Percentiles rank a stretch among this genome's conserved stretches.
Evolutionary conservation across 1,284 basidiomycete species (phyloP).

Genomic region (Boletus mariae): DNA sequence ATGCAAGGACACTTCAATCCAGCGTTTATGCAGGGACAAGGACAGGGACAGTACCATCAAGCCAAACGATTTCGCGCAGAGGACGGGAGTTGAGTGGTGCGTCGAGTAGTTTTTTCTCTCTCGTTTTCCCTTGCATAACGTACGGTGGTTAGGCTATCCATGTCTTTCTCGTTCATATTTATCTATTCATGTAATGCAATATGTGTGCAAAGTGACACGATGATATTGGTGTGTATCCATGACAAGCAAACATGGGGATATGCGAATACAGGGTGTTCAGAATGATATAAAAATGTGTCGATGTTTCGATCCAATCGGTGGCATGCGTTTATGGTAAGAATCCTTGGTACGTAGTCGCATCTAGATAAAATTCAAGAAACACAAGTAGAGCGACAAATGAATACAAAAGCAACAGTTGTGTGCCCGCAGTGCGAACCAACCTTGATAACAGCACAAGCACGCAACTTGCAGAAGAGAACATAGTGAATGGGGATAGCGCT

Average conservation of each 20-base stretch:
- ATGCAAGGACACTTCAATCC: conserved; percentile 68
- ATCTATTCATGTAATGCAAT: conserved; percentile 26
- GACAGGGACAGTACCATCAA: conserved; percentile 35
- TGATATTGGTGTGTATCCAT: not conserved
- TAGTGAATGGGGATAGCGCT: not conserved
- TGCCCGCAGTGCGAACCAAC: not conserved
- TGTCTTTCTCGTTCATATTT: conserved; percentile 2
- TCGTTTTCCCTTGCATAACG: not conserved
- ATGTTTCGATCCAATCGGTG: not conserved
- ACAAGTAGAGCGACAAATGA: not conserved
- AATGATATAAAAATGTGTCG: not conserved
- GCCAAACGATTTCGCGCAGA: conserved; percentile 54
- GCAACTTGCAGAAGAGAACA: not conserved
- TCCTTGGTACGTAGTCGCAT: conserved; percentile 7
- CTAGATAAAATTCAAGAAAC: conserved; percentile 16
- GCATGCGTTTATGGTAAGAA: not conserved
- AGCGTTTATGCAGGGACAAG: conserved; percentile 58
- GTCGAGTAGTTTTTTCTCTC: not conserved
- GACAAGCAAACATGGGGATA: not conserved
- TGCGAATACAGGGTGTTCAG: not conserved
- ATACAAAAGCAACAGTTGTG: not conserved
- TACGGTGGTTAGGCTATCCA: not conserved
- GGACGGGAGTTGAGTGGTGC: conserved; percentile 34
- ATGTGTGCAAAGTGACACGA: not conserved
- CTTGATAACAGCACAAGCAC: not conserved